Base-by-base conservation (phyloP, 208 protist genomes). In the Leishmania tropica region DNA sequence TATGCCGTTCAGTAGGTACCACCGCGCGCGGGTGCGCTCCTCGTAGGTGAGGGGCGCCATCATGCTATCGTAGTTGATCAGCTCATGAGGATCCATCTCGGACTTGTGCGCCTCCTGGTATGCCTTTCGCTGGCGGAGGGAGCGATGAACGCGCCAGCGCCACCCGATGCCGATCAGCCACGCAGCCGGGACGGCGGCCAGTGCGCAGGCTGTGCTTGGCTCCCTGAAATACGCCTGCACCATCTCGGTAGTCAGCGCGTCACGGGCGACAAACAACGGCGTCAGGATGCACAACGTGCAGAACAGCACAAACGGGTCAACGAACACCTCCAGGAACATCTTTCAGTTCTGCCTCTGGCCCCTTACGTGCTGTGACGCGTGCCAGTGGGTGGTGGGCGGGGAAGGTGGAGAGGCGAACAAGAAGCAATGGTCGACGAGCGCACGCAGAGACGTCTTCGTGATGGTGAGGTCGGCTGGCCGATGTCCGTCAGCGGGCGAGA, bases 1-100 rank as follows among this genome's bases (percentile, higher is more conserved):
- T 53, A 94, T 72, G 54, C 89, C 93, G 84, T 95, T 96, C 35
- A 93, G 85, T 71, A 96, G 81, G 83, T 96, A 96, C 93, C 93
- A 96, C 62, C 91, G 85, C 3, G 89, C 90, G 24, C 88, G 91
- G 3, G 83, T 83, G 37, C 93, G 89, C 83, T 96, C 90, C 42
- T 78, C 84, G 67, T 85, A 89, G 10, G 86, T 85, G 28, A 90
- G 83, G 28, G 89, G 89, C 21, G 65, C 60, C 73, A 89, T 67
- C 78, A 87, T 84, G 10, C 56, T 73, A 21, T 83, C 87, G 73
- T 85, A 86, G 81, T 88, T 75, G 54, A 80, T 75, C 11, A 28
- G 62, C 31, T 81, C 74, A 40, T 65, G 58, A 37, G 60, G 64
- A 53, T 65, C 73, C 62, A 85, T 35, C 37, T 62, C 40, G 15